Percentiles rank a stretch among this genome's conserved stretches.
Conservation (phyloP, 768 basidiomycete genomes). For the Pleurotus tuoliensis region DNA sequence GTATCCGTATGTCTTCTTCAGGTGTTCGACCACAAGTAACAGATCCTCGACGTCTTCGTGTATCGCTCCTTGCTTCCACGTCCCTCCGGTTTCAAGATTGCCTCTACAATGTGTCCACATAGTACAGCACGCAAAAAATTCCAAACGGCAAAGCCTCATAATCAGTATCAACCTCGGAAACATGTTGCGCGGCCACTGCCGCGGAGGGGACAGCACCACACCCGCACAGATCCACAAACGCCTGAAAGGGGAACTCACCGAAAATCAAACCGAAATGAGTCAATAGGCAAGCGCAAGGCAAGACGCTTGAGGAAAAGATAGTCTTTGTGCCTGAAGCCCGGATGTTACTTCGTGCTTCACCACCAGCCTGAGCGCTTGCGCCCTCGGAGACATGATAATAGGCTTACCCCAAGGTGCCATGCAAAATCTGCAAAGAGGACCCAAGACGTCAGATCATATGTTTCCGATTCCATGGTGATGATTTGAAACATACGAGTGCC, state of each 20-base stretch:
- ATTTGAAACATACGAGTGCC: conserved; percentile 50
- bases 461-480: conserved; percentile 6
- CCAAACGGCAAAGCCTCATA: neutral
- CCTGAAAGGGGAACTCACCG: conserved; percentile 42
- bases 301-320: conserved; percentile 79
- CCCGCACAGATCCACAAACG: neutral
- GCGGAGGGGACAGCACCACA: neutral
- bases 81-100: conserved; percentile 71
- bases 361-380: conserved; percentile 13
- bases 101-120: conserved; percentile 40
- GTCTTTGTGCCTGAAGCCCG: conserved; percentile 66
- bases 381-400: conserved; percentile 21
- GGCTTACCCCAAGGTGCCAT: conserved; percentile 74
- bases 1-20: conserved; percentile 60
- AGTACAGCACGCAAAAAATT: neutral
- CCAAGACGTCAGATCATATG: conserved; percentile 3
- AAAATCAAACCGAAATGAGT: conserved; percentile 88
- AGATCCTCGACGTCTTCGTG: conserved; percentile 65
- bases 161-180: conserved; percentile 1
- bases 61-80: conserved; percentile 58
- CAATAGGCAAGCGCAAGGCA: conserved; percentile 58
- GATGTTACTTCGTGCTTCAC: conserved; percentile 18
- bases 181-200: neutral
- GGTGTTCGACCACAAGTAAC: conserved; percentile 56
- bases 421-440: conserved; percentile 54